Base-by-base conservation (phyloP, 2,329 filamentous ascomycete species). In the Berkeleyomyces rouxiae region DNA sequence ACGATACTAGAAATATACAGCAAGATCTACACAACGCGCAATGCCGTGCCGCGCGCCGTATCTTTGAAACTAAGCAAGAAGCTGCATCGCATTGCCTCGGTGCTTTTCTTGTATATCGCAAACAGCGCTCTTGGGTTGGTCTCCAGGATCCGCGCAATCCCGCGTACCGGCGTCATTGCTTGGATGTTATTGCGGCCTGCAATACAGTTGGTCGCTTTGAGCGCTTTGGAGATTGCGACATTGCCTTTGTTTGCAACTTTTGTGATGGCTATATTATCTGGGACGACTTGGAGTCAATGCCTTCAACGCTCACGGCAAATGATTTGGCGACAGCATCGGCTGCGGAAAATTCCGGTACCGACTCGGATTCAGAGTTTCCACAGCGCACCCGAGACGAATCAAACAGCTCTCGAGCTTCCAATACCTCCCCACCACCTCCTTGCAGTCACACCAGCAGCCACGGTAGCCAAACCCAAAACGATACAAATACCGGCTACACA, bases 231-330 rank as follows among this genome's bases (percentile, higher is more conserved):
- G 77, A 81, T 40, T 69, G 71, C 46, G 80, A 82, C 65, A 74
- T 82, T 58, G 80, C 77, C 6, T 83, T 83, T 67, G 74, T 82
- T 6, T 84, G 81, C 72, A 80, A 84, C 71, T 83, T 78, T 68
- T 83, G 81, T 71, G 80, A 83, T 68, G 81, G 81, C 1, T 79
- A 80, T 68, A 71, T 83, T 33, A 71, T 83, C 31, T 83, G 81
- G 81, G 75, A 79, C 63, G 79, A 84, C 68, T 67, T 83, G 40
- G 74, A 76, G 66, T 72, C 71, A 58, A 78, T 83, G 72, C 80
- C 81, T 4, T 77, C 77, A 1, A 70, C 73, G 62, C 44, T 16
- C 51, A 55, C 36, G 37, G 36, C 44, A 3, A 59, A 47, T 10
- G 58, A 59, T 7, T 7, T 46, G 44, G 58, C n/a, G 7, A 16